These are phyloP conservation scores for Eremochloa ophiuroides DNA, from an alignment of 176 grass and related monocot genomes.

Conservation along the genomic window DNA sequence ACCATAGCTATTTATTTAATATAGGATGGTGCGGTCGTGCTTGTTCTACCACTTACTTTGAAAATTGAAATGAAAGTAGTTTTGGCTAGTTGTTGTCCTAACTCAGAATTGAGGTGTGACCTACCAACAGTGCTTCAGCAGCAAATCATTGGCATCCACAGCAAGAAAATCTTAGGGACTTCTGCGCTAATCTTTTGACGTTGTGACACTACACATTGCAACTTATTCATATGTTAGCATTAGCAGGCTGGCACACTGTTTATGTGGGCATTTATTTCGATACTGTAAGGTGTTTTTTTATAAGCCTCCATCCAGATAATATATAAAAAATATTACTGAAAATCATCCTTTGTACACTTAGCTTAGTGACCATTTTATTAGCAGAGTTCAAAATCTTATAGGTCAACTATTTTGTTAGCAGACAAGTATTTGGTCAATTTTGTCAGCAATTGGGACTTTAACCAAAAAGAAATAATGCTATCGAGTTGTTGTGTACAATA, in stretches of 20 bases:
- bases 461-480: not conserved
- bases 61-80: not conserved
- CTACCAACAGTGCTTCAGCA: not conserved
- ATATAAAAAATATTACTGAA: not conserved
- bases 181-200: not conserved
- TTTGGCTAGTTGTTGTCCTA: not conserved
- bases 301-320: not conserved
- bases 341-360: not conserved
- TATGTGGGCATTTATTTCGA: not conserved
- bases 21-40: not conserved
- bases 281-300: not conserved
- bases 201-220: not conserved
- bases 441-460: not conserved
- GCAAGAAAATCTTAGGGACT: not conserved
- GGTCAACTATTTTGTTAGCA: not conserved
- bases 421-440: not conserved
- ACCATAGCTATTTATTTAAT: not conserved
- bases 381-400: not conserved
- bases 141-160: not conserved
- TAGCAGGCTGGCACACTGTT: not conserved
- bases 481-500: not conserved
- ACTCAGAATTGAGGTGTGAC: not conserved
- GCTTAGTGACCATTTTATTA: not conserved
- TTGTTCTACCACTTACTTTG: not conserved
- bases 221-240: not conserved